Conservation (phyloP, 768 basidiomycete species). For the Brasilioporus rufonigricans region DNA sequence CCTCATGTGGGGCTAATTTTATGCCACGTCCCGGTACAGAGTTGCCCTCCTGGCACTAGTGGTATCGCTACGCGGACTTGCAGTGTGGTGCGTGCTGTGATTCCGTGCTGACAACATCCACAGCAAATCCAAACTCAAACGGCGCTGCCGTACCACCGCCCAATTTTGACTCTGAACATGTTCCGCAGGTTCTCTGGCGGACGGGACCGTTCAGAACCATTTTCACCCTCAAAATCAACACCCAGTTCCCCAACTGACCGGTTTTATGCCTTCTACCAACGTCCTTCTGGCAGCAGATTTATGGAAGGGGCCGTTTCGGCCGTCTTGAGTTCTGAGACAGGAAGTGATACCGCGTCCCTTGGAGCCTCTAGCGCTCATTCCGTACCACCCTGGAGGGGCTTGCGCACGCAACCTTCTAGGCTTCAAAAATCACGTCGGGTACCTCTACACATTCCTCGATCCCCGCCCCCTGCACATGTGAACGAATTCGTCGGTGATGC, state of each 20-base stretch:
- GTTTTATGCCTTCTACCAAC: constrained; percentile 8
- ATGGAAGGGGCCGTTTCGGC: constrained; percentile 25
- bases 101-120: neutral
- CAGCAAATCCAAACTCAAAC: neutral
- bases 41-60: neutral
- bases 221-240: constrained; percentile 13
- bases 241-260: constrained; percentile 14
- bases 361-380: constrained; percentile 1
- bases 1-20: neutral
- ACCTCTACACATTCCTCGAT: neutral
- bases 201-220: constrained; percentile 6
- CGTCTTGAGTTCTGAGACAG: constrained; percentile 26
- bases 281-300: constrained; percentile 29
- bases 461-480: neutral
- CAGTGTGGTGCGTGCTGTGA: neutral
- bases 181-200: constrained; percentile 9
- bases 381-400: constrained; percentile 1
- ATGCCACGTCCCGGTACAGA: neutral
- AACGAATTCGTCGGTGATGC: constrained; percentile 1
- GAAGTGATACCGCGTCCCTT: constrained; percentile 16
- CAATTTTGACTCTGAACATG: constrained; percentile 9
- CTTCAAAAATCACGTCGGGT: constrained; percentile 21
- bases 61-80: neutral
- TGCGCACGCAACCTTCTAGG: constrained; percentile 4
- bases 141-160: neutral